Evolutionary conservation across 306 rosid species (phyloP).

Genomic region (Heteromeles arbutifolia): DNA sequence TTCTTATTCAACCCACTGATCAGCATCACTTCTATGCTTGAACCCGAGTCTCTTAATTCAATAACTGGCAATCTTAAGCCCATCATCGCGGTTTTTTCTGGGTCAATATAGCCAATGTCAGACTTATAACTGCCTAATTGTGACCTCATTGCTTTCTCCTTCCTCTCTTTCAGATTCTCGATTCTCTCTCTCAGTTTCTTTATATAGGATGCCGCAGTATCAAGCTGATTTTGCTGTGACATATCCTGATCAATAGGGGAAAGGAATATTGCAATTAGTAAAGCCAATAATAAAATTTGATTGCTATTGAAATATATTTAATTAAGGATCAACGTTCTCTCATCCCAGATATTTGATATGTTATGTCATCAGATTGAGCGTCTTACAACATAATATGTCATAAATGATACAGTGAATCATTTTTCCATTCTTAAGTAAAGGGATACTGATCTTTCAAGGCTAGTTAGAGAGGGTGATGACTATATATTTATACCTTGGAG

Average conservation of each 20-base stretch:
- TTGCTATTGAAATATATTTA: neutral
- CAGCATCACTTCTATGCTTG: constrained; percentile 44
- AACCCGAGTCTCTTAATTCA: constrained; percentile 44
- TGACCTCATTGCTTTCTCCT: constrained; percentile 27
- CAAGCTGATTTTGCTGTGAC: constrained; percentile 53
- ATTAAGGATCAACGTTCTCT: neutral
- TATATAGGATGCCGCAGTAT: constrained; percentile 42
- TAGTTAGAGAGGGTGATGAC: neutral
- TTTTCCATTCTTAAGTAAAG: too few relatives aligned
- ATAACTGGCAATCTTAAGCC: constrained; percentile 30
- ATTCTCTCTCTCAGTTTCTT: constrained; percentile 38
- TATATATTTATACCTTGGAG: constrained; percentile 30
- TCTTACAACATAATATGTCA: neutral
- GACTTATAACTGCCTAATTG: neutral
- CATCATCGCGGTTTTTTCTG: neutral
- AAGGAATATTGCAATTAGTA: neutral
- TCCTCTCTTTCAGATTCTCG: constrained; percentile 39
- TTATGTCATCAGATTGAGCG: too few relatives aligned
- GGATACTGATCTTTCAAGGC: neutral
- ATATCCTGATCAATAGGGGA: constrained; percentile 17
- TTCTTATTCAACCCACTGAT: constrained; percentile 42
- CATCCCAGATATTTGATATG: neutral
- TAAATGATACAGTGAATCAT: neutral
- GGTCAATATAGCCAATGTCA: neutral
- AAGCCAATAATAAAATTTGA: neutral